Base-by-base conservation (phyloP, 164 flowering plant genomes). In the Hamamelis virginiana region DNA sequence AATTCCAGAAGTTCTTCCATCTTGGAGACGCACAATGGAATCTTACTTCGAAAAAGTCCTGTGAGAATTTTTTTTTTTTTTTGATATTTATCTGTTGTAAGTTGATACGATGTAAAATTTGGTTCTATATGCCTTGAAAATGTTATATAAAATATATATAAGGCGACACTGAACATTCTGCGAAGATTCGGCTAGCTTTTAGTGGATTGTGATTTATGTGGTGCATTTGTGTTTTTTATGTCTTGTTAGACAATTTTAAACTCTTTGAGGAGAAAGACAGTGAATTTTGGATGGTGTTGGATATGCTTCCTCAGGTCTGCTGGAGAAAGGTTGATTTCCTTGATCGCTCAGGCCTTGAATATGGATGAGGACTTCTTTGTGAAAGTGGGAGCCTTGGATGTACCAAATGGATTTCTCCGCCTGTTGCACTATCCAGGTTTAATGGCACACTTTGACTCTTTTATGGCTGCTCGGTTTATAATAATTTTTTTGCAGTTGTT, bases 351-450 rank as follows among this genome's bases (percentile, higher is more conserved):
- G 80, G 87, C 96, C 55, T 74, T 94, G 77, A 70, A 86, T 45
- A 65, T 88, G 79, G 87, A 87, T 23, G 87, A 86, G 56, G 75
- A 75, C 33, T 91, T 83, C 80, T 94, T 94, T 77, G 80, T 82
- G 68, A 78, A 81, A 72, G 22, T 85, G 0, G 97, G 94, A 21
- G 96, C 91, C 69, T 48, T 82, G 43, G 76, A 71, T 80, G 43
- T 50, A 44, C 92, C 97, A 27, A 56, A 47, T 55, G 74, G 75
- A 63, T 75, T 82, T 76, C 76, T 89, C 67, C 96, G 98, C 48
- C 86, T 94, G 21, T 64, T 94, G 70, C 96, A 80, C 68, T 91
- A 94, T 84, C 96, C 98, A 79, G 97, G 97, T 92, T 50, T 59
- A 63, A 14, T 44, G 43, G 56, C 59, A 26, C 22, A 22, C 53